Base-by-base conservation (phyloP, 176 grass and related monocot genomes). In the Stipa capillata region DNA sequence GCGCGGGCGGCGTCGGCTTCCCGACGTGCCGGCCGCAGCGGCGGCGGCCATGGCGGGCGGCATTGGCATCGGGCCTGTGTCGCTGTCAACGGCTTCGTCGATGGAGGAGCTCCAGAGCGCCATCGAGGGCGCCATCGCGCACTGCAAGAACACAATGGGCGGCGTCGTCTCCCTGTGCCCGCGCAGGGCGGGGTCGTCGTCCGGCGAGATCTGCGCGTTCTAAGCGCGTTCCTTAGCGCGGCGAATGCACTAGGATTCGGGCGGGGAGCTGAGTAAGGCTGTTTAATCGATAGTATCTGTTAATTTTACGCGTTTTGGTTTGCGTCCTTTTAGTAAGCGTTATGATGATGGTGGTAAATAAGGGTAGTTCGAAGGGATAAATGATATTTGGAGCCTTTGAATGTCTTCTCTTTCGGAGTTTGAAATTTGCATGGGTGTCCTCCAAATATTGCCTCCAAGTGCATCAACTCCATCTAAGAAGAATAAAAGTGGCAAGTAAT, bases 71-170 rank as follows among this genome's bases (percentile, higher is more conserved):
- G 77, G 53, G 2, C 80, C 73, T 31, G 84, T 91, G 21, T 89
- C 90, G 37, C 65, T 91, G 13, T 90, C 90, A 15, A 83, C 87
- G 41, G 77, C 90, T 0, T 70, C 67, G 4, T 70, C 96, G n/a
- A 98, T 95, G 96, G 90, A 98, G 74, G 96, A 98, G 77, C 85
- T 98, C 20, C 92, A 95, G 50, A 93, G 87, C 79, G 92, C 96
- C 42, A 95, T 98, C 54, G 85, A 98, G 84, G 92, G 92, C 4
- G 92, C 96, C 90, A 98, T 98, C 69, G 92, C 92, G 55, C 96
- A 98, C 84, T 98, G 96, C 85, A 98, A 98, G 78, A 95, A 87
- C 88, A 93, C 96, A 0, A 89, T 95, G 90, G 79, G 67, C 21
- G 65, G 45, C 29, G 48, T 54, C 76, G 31, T 74, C 21, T 42